phyloP scores from a whole-genome alignment of 306 rosid genomes.

The Hippophae tibetana region DNA sequence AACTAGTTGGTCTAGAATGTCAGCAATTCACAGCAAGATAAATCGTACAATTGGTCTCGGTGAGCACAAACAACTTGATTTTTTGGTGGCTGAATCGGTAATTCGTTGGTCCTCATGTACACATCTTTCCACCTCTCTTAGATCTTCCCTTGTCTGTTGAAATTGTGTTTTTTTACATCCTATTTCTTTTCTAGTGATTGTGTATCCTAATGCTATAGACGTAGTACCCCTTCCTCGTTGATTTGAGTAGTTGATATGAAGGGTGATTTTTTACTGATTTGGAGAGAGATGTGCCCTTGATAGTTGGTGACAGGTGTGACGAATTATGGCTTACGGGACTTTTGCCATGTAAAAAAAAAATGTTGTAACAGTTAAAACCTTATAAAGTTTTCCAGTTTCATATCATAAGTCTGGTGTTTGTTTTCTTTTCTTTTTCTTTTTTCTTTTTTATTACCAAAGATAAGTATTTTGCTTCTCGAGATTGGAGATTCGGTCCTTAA shows the following conservation, averaged over 20 bases:
- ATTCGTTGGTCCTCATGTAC: conserved; percentile 93
- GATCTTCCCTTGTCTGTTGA: conserved; percentile 78
- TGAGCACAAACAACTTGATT: conserved; percentile 66
- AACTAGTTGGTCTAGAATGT: conserved; percentile 33
- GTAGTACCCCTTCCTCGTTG: conserved; percentile 16
- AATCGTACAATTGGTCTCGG: conserved; percentile 82
- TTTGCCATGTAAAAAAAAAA: conserved; percentile 16
- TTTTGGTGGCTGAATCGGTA: conserved; percentile 69
- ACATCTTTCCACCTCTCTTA: conserved; percentile 54
- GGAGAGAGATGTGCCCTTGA: conserved; percentile 6
- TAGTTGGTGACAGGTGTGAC: conserved; percentile 15
- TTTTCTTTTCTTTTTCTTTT: too few species aligned
- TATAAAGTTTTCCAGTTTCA: conserved; percentile 5
- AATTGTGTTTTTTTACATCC: conserved; percentile 3
- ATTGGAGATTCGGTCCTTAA: too few species aligned
- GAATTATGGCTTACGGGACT: conserved; percentile 7
- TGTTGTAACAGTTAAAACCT: not conserved
- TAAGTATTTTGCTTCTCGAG: too few species aligned
- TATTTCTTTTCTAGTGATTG: too few species aligned
- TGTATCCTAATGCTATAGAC: not conserved
- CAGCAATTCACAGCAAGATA: conserved; percentile 66
- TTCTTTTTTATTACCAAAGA: too few species aligned
- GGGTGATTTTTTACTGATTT: conserved; percentile 16
- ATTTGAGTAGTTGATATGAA: conserved; percentile 21
- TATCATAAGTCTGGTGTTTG: too few species aligned